These are phyloP conservation scores for Globisporangium solare DNA, from an alignment of 352 stramenopile species.

Conservation along the genomic window DNA sequence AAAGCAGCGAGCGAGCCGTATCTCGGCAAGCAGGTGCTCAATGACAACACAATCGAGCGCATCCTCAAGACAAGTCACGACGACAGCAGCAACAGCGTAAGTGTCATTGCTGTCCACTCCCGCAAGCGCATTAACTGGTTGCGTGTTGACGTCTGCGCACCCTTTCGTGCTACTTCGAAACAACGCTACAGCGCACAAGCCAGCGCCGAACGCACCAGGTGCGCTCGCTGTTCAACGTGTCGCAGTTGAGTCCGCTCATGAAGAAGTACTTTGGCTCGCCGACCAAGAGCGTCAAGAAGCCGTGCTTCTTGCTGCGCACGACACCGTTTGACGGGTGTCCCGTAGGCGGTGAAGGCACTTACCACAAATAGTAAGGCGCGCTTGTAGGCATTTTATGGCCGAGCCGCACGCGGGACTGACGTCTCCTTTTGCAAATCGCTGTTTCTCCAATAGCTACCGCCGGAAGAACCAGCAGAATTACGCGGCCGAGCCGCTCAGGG, in stretches of 20 bases:
- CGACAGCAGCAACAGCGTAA: conserved; percentile 10
- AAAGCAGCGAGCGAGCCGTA: conserved; percentile 53
- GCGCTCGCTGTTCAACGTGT: conserved; percentile 69
- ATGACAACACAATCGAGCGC: conserved; percentile 56
- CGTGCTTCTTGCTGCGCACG: conserved; percentile 70
- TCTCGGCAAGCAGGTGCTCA: conserved; percentile 36
- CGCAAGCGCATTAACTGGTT: background rate
- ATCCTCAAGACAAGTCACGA: conserved; percentile 27
- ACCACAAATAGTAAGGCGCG: conserved; percentile 56
- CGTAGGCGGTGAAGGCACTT: conserved; percentile 81
- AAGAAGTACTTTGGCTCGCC: conserved; percentile 68
- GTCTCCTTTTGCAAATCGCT: background rate
- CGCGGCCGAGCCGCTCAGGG: conserved; percentile 32
- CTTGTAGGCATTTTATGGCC: background rate
- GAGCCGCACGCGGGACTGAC: background rate
- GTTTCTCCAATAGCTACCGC: conserved; percentile 29
- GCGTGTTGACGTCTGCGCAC: background rate
- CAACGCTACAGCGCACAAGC: background rate
- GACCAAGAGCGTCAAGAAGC: conserved; percentile 58
- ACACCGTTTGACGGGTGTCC: conserved; percentile 60
- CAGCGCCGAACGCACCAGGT: conserved; percentile 56
- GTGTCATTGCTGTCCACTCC: background rate
- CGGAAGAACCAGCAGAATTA: conserved; percentile 40
- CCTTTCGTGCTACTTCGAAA: conserved; percentile 4
- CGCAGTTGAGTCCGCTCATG: conserved; percentile 75